A percentile compares a stretch with the other conserved stretches of the same genome.
Conservation (phyloP, 495 filamentous ascomycete species). For the Glarea lozoyensis region DNA sequence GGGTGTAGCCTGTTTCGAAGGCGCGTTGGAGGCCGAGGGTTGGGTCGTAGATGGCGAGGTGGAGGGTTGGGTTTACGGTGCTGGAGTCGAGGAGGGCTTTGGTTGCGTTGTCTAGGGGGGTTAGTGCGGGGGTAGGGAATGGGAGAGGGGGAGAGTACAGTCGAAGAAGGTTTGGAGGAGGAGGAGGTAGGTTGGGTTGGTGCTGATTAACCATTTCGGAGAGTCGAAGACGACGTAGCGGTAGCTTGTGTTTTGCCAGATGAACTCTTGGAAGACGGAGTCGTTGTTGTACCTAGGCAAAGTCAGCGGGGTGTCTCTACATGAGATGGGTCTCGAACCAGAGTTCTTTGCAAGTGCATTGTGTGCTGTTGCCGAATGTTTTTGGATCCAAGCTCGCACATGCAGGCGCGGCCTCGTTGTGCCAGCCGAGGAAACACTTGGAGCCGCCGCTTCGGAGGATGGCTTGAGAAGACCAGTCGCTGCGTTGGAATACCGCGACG, state of each 20-base stretch:
- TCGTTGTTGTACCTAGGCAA: slow-evolving; percentile 2
- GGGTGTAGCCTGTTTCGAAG: slow-evolving; percentile 1
- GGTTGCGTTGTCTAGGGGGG: background rate
- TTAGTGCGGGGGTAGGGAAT: background rate
- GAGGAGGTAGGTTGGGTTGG: slow-evolving; percentile 1
- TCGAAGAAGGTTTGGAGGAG: slow-evolving; percentile 1
- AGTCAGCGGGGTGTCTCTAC: background rate
- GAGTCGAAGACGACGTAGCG: slow-evolving; percentile 1
- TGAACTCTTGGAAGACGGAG: background rate
- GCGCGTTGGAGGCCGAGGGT: background rate
- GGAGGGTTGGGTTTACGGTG: background rate
- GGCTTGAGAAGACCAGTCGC: slow-evolving; percentile 1
- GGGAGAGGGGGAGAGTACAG: background rate
- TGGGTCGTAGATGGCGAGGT: slow-evolving; percentile 1
- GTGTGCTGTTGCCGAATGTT: slow-evolving; percentile 1
- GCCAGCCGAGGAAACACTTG: slow-evolving; percentile 1
- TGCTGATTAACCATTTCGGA: background rate
- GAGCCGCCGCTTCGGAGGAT: background rate
- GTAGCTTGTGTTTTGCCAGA: background rate
- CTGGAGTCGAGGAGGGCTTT: slow-evolving; percentile 1
- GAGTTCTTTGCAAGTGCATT: background rate
- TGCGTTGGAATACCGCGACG: background rate
- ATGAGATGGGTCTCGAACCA: background rate
- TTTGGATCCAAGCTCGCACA: background rate
- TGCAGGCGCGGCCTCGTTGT: background rate